Evolutionary conservation across 805 yeast genomes (phyloP).

Genomic region (Cyberlindnera euphorbiae): DNA sequence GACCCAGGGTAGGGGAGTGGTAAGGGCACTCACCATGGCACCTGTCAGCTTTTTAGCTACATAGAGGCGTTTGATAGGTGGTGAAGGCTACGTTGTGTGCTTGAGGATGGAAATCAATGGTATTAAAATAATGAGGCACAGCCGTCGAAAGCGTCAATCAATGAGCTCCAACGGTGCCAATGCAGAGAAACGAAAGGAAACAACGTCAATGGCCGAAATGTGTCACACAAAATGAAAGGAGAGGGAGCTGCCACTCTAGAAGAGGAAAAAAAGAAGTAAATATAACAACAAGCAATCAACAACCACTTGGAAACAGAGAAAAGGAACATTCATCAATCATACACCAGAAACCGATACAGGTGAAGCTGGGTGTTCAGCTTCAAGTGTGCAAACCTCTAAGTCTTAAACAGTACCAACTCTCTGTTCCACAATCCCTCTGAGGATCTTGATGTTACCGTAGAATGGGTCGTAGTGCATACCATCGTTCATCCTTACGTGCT

Average conservation of each 20-base stretch:
- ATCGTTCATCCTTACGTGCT: conserved; percentile 43
- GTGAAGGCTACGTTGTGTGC: too few relatives aligned
- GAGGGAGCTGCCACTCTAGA: neutral
- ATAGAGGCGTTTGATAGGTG: too few relatives aligned
- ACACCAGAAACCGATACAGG: neutral
- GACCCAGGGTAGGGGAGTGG: too few relatives aligned
- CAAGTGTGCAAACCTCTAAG: neutral
- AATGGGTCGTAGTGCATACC: conserved; percentile 50
- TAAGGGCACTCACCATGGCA: neutral
- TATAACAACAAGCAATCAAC: neutral
- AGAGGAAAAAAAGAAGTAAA: neutral
- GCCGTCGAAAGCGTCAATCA: too few relatives aligned
- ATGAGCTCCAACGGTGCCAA: too few relatives aligned
- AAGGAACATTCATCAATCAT: neutral
- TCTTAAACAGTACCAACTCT: conserved; percentile 21
- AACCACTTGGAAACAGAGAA: too few relatives aligned
- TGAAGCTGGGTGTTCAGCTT: neutral
- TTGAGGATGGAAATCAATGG: too few relatives aligned
- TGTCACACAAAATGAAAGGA: neutral
- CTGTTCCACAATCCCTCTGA: conserved; percentile 57
- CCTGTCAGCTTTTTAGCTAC: neutral
- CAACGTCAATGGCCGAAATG: too few relatives aligned
- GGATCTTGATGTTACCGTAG: conserved; percentile 55
- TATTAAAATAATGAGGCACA: too few relatives aligned
- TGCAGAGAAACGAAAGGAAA: too few relatives aligned